Base-by-base conservation (phyloP, 371 early-diverging fungal species). In the Rhizomucor pusillus region DNA sequence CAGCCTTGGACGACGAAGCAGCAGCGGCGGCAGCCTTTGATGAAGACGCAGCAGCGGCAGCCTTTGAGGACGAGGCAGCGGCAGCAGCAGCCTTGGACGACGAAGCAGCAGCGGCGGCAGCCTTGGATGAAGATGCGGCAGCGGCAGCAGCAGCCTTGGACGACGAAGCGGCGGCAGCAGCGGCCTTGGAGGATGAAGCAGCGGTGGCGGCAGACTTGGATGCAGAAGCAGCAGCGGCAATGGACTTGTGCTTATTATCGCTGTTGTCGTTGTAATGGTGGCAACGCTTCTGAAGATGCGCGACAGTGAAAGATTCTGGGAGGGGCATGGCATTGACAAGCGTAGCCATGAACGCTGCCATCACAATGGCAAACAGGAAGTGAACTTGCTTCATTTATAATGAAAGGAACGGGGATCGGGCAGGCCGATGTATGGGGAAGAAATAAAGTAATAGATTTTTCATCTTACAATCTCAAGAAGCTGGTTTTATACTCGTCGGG, bases 251-350 rank as follows among this genome's bases (percentile, higher is more conserved):
- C 29, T 29, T n/a, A n/a, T n/a, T n/a, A n/a, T n/a, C 25, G 13
- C 22, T 19, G 49, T 29, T 18, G 43, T 41, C 22, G 34, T 19
- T 54, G 47, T 36, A 36, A 34, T 57, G 50, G 12, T 47, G 52
- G 40, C 58, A 52, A 24, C 44, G 51, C 36, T 51, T 50, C 33
- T 23, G 48, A 10, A 41, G 43, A 13, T 37, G 25, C 11, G 46
- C 24, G n/a, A 54, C 43, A 43, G 33, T 48, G 20, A 55, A 53
- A 23, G 56, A 54, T 40, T 54, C 61, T 33, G 61, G 56, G 46
- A 60, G 37, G 55, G 59, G 58, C 35, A 47, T 45, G 45, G 61
- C 59, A n/a, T 19, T 47, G 12, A 57, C 56, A 41, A 58, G 50
- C 54, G 56, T 54, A 13, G 47, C 46, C 53, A 58, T 25, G 35